Base-by-base conservation (phyloP, 305 asterid species). In the Rubia peregrina region DNA sequence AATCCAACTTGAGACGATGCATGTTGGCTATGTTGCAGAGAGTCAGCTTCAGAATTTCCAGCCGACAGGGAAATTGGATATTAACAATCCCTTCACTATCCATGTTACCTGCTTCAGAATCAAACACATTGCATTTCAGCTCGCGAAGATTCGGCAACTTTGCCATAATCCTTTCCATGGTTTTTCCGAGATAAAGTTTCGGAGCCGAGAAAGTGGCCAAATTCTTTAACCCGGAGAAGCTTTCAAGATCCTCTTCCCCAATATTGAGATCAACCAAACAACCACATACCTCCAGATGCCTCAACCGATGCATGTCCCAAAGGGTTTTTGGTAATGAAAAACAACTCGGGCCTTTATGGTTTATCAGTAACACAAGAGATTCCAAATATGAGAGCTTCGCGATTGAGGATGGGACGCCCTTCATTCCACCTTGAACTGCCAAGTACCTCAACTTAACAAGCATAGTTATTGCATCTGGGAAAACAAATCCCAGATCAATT, bases 381-480 rank as follows among this genome's bases (percentile, higher is more conserved):
- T 73, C 71, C 30, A 73, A 53, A 14, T 67, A 22, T 5, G 53
- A 65, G 40, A 73, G 71, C 12, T 73, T 73, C 7, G n/a, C 46
- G 5, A 73, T 41, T 1, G 71, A 65, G 36, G 65, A 26, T 24
- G 71, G 71, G 55, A 73, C 17, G 14, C 14, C 13, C 13, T n/a
- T 5, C 16, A 65, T 22, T 14, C 10, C 14, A 19, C 44, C 67
- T 22, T 4, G 0, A 41, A 76, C 51, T 41, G 51, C 59, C 13
- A 72, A 51, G 75, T 65, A 66, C 61, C 72, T 61, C 38, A 76
- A 40, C 65, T 33, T 36, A 26, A 33, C 30, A 9, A 77, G 78
- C 41, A 3, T 36, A 14, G 42, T 49, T 5, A 43, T 36, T 9
- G 21, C 78, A 7, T n/a, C 51, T 21, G 68, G 67, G 63, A 76